phyloP scores from a whole-genome alignment of 805 yeast genomes.

The Priceomyces carsonii region DNA sequence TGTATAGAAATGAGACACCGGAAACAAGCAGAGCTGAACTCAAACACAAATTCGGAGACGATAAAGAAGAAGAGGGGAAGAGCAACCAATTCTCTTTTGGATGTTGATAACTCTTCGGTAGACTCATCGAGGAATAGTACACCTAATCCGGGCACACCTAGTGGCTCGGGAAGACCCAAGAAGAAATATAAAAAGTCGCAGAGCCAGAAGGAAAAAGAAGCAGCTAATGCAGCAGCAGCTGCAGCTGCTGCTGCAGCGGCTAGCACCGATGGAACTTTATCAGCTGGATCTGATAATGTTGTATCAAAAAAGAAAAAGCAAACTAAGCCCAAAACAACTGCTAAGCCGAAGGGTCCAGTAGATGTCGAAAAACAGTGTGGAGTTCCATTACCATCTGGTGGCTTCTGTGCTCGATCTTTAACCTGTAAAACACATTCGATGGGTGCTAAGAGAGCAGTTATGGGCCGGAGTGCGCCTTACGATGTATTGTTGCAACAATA shows the following conservation, averaged over 20 bases:
- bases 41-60: conserved; percentile 10
- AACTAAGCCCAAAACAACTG: conserved; percentile 37
- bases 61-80: conserved; percentile 29
- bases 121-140: conserved; percentile 41
- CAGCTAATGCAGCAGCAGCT: conserved; percentile 48
- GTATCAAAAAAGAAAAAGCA: conserved; percentile 32
- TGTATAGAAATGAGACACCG: conserved; percentile 42
- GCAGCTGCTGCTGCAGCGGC: conserved; percentile 40
- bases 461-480: conserved; percentile 90
- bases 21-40: conserved; percentile 18
- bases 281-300: conserved; percentile 11
- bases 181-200: conserved; percentile 46
- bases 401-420: conserved; percentile 90
- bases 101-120: conserved; percentile 38
- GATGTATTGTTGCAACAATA: conserved; percentile 85
- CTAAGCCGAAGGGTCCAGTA: conserved; percentile 76
- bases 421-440: conserved; percentile 98
- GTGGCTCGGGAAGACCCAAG: conserved; percentile 30
- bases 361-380: conserved; percentile 96
- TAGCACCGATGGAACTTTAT: conserved; percentile 5
- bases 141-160: conserved; percentile 34
- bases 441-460: conserved; percentile 97
- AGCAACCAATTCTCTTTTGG: conserved; percentile 24
- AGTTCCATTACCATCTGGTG: conserved; percentile 91
- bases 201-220: conserved; percentile 46